Evolutionary conservation across 768 basidiomycete species (phyloP), one percentile per base, ranked within the genome.

Genomic region (Panellus pusillus): DNA sequence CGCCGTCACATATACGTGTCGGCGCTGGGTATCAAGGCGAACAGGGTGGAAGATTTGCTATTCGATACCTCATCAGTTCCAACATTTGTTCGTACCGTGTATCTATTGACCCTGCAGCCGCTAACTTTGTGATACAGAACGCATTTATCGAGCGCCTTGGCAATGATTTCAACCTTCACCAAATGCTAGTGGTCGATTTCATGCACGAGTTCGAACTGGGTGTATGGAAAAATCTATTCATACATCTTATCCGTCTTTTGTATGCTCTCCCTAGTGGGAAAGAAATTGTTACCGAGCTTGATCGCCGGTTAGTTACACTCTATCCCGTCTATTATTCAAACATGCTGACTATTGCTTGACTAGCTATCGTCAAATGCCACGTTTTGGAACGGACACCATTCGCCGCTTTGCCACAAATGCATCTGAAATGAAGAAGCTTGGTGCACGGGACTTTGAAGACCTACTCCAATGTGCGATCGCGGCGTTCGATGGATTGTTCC

Each of bases 181-280:
- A 13, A 4, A 56, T 72, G 39, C 52, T 72, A 0, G 66, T 69
- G 0, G 63, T 69, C 13, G 74, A 77, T 47, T 49, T 73, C 1
- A 60, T 76, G 60, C 75, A 75, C 49, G 72, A 75, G 52, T 55
- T 72, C 49, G 70, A 74, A 39, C 55, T 74, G 0, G 72, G 75
- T 0, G 65, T 72, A 1, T 75, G 72, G 70, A 75, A 72, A 40
- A 56, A 61, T 0, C 29, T 73, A 0, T 60, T 75, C 7, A 65
- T 52, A 0, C 74, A 76, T 37, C 65, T 75, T 1, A 64, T 74
- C 9, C 66, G 66, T 0, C 63, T 76, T 9, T 46, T 75, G 12
- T 43, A 72, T 55, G 52, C 62, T 1, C 48, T 41, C 9, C 57
- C 53, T 1, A 31, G 58, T 27, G 61, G 62, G 3, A 18, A 32